Base-by-base conservation (phyloP, 805 yeast species). In the Blastobotrys mokoenaii region DNA sequence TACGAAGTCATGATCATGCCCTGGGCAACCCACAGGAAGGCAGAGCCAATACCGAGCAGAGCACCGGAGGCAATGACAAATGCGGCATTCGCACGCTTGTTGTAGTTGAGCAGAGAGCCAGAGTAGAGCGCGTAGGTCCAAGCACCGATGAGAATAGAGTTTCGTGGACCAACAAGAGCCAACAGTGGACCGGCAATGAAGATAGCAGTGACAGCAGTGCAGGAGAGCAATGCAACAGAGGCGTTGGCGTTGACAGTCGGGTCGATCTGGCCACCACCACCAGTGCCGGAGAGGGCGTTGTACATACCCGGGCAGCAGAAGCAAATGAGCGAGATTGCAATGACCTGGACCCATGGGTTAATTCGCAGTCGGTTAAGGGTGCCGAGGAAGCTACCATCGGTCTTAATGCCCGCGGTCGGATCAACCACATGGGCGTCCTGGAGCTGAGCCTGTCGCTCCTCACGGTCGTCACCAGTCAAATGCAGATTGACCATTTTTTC, bases 21-120 rank as follows among this genome's bases (percentile, higher is more conserved):
- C 52, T 76, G 80, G 20, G 80, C 79, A 29, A 78, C 74, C 82
- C 82, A 77, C 41, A 76, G 62, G 43, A 69, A 61, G 29, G 76
- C 62, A 7, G 81, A 80, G 54, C 78, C 72, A 25, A 73, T 49
- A 55, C 82, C 82, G 48, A 77, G 67, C 54, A 70, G 68, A 8
- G 80, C 80, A 34, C 80, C 79, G n/a, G 79, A 70, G 48, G 72
- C 73, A 46, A 77, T 71, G 45, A 71, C 74, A 57, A 74, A 77
- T 2, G 77, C 80, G 14, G 62, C 64, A 51, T 75, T 75, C 40
- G 62, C 58, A 42, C 61, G 68, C 48, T 73, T 73, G 57, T 70
- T 65, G 59, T 63, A 77, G 48, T 71, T 66, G 44, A 77, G 65
- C 46, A 77, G 68, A 18, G 79, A 68, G 18, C 73, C 77, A 38